Evolutionary conservation across 345 rosid genomes (phyloP).

Genomic region (Citrus mangshanensis): DNA sequence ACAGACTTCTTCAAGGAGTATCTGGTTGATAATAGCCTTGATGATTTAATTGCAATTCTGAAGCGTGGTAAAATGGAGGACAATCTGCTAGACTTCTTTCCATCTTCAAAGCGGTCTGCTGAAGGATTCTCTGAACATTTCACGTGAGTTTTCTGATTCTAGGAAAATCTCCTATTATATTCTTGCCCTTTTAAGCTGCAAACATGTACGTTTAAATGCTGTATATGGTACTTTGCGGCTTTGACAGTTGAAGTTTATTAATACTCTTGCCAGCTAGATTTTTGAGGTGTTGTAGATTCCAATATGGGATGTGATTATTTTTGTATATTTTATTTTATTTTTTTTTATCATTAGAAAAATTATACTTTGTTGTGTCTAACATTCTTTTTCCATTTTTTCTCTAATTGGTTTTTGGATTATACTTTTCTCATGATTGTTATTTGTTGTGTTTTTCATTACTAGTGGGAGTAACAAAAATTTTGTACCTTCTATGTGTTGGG

Average conservation of each 20-base stretch:
- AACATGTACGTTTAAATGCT: neutral
- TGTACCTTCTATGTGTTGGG: neutral
- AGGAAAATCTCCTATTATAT: neutral
- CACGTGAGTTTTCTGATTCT: slow-evolving; percentile 52
- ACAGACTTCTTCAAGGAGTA: slow-evolving; percentile 98
- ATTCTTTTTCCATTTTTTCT: neutral
- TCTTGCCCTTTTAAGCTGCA: neutral
- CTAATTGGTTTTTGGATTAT: neutral
- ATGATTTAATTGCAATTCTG: slow-evolving; percentile 85
- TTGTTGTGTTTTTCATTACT: neutral
- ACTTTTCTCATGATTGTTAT: neutral
- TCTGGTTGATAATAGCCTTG: slow-evolving; percentile 92
- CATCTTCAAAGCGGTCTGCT: slow-evolving; percentile 74
- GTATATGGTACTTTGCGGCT: neutral
- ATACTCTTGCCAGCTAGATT: neutral
- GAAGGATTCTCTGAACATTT: slow-evolving; percentile 96
- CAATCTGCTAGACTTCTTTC: slow-evolving; percentile 78
- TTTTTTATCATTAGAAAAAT: neutral
- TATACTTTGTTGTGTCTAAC: neutral
- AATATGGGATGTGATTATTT: neutral
- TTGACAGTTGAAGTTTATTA: neutral
- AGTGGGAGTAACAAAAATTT: neutral
- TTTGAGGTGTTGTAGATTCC: neutral
- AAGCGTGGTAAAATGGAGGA: slow-evolving; percentile 97
- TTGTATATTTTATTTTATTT: neutral